Conservation (phyloP, 352 stramenopile species). For the Globisporangium lucens region DNA sequence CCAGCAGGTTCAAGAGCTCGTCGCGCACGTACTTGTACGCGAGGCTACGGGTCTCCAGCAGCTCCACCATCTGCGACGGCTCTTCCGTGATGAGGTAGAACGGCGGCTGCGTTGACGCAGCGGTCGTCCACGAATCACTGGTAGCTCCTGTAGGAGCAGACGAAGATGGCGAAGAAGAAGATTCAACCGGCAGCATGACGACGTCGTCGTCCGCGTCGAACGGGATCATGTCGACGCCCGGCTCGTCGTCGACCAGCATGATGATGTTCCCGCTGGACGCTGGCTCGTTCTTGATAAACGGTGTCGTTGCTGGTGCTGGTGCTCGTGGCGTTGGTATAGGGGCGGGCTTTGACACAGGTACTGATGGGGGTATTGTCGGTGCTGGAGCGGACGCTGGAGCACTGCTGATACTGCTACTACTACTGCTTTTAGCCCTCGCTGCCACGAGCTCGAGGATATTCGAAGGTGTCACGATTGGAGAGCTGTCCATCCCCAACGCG, state of each 20-base stretch:
- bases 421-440: neutral
- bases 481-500: constrained; percentile 13
- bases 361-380: neutral
- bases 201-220: constrained; percentile 28
- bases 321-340: neutral
- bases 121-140: neutral
- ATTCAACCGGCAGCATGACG: constrained; percentile 13
- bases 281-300: constrained; percentile 15
- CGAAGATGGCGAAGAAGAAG: neutral
- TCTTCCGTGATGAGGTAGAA: constrained; percentile 54
- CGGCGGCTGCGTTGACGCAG: constrained; percentile 3
- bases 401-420: neutral
- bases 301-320: neutral
- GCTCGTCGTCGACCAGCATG: constrained; percentile 37
- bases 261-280: constrained; percentile 15
- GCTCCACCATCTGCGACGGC: constrained; percentile 25
- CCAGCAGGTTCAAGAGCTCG: constrained; percentile 52
- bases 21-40: constrained; percentile 63
- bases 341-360: neutral
- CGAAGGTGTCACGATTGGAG: constrained; percentile 14
- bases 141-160: neutral
- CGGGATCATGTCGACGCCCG: constrained; percentile 28
- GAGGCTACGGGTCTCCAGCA: constrained; percentile 41
- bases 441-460: constrained; percentile 19
- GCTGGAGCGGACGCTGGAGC: neutral